Percentiles rank a stretch among this genome's conserved stretches.
Evolutionary conservation across 495 filamentous ascomycete genomes (phyloP).

Genomic region (Cercophora scortea): DNA sequence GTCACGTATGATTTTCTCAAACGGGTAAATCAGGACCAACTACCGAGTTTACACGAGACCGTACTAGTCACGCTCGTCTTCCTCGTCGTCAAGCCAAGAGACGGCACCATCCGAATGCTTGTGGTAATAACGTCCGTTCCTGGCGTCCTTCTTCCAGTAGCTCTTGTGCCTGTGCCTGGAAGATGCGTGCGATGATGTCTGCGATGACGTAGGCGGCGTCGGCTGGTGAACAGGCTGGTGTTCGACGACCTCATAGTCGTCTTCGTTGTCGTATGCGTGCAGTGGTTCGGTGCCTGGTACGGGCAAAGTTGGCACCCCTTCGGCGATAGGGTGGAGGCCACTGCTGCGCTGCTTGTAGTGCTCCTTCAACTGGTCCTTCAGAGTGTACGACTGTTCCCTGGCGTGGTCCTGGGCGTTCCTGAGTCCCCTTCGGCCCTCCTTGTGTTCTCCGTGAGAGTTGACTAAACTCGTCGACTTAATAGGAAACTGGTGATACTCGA

Average conservation of each 20-base stretch:
- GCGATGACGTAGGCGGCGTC: not conserved
- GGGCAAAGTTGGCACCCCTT: slow-evolving; percentile 11
- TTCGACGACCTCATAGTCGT: slow-evolving; percentile 15
- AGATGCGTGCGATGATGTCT: slow-evolving; percentile 6
- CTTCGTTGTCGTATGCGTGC: slow-evolving; percentile 15
- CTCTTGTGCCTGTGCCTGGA: slow-evolving; percentile 7
- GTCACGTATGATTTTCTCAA: too few relatives aligned
- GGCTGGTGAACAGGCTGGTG: slow-evolving; percentile 9
- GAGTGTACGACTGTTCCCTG: slow-evolving; percentile 13
- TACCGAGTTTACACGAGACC: too few relatives aligned
- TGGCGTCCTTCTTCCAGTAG: slow-evolving; percentile 6
- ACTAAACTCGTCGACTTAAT: slow-evolving; percentile 12
- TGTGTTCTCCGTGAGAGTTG: slow-evolving; percentile 12
- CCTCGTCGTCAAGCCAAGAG: slow-evolving; percentile 9
- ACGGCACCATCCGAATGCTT: not conserved
- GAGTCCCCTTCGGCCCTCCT: slow-evolving; percentile 15
- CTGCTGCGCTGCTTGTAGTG: not conserved
- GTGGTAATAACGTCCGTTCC: not conserved
- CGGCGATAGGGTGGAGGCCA: slow-evolving; percentile 10
- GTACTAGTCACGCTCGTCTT: not conserved
- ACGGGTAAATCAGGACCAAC: too few relatives aligned
- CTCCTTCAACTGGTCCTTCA: slow-evolving; percentile 18
- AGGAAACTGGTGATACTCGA: slow-evolving; percentile 1
- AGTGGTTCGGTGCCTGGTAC: slow-evolving; percentile 13
- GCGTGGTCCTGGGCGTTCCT: slow-evolving; percentile 3